These are phyloP conservation scores for Rhizopus sp. DNA, from an alignment of 371 early-diverging fungal species.

Conservation along the genomic window DNA sequence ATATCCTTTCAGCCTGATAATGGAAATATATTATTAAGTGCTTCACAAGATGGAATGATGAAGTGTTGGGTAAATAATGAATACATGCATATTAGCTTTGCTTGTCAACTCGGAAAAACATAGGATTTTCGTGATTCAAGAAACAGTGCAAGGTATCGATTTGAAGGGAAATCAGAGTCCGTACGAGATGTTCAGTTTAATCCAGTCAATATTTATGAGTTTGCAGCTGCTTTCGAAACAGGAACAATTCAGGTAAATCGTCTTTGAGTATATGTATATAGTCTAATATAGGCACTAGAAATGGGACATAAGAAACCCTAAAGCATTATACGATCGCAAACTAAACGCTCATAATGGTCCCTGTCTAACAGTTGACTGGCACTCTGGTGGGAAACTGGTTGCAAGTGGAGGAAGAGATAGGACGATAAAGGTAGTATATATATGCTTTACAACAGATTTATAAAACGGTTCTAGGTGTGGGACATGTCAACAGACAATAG, in stretches of 20 bases:
- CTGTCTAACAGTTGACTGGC: slow-evolving; percentile 83
- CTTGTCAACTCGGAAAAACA: neutral
- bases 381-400: slow-evolving; percentile 70
- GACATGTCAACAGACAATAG: slow-evolving; percentile 73
- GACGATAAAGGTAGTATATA: slow-evolving; percentile 67
- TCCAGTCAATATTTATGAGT: slow-evolving; percentile 62
- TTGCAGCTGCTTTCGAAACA: slow-evolving; percentile 87
- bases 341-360: slow-evolving; percentile 80
- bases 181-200: slow-evolving; percentile 88
- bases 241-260: slow-evolving; percentile 75
- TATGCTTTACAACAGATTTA: neutral
- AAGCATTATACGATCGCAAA: slow-evolving; percentile 62
- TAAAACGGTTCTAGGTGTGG: slow-evolving; percentile 62
- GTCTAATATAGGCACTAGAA: slow-evolving; percentile 39
- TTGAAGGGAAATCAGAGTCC: slow-evolving; percentile 80
- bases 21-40: slow-evolving; percentile 70
- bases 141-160: slow-evolving; percentile 51
- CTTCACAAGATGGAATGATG: slow-evolving; percentile 81
- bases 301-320: slow-evolving; percentile 81
- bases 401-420: slow-evolving; percentile 88
- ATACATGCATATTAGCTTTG: neutral
- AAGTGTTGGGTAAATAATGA: slow-evolving; percentile 71
- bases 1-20: slow-evolving; percentile 77
- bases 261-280: neutral
- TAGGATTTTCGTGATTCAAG: slow-evolving; percentile 75